Base-by-base conservation (phyloP, 2,329 filamentous ascomycete species). In the Penicillium concentricum region DNA sequence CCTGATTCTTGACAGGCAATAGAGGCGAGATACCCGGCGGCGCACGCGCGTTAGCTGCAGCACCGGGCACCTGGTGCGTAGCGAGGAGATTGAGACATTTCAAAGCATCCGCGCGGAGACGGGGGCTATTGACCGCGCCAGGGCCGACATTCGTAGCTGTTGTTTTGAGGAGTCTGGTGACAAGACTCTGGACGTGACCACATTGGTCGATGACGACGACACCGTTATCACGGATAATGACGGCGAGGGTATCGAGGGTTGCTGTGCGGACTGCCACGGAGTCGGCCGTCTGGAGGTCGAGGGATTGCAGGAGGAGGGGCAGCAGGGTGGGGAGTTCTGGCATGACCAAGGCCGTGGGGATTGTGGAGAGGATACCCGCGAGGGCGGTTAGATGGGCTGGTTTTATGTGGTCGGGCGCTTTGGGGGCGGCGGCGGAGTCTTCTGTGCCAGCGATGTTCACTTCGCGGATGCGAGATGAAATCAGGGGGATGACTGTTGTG, bases 371-470 rank as follows among this genome's bases (percentile, higher is more conserved):
- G 15, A 88, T 79, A 1, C 85, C 85, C 4, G 84, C 82, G 3
- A 89, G 76, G 5, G 86, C 86, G 34, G 86, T 80, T 24, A 89
- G 79, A 63, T 87, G 85, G 59, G 86, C 84, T 45, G 81, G 78
- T 70, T 87, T 88, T 20, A 76, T 54, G 66, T 72, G 64, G 47
- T 61, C 51, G n/a, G 58, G 57, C 9, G 56, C 47, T 42, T 67
- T 57, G 15, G 71, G 66, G 41, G 54, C 24, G 28, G 55, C 8
- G 7, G 70, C 49, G 6, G 69, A 56, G 30, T 73, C 70, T 8
- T 79, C 76, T 18, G 71, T 71, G 6, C 57, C 47, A 16, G 66
- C 51, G 43, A 67, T 61, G 60, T 75, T 76, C 47, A 75, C 65
- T 56, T 72, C 70, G 55, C 78, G 79, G 67, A 86, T 84, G 4